These are phyloP conservation scores for Coemansia biformis DNA, from an alignment of 192 early-diverging fungal species.

Conservation along the genomic window DNA sequence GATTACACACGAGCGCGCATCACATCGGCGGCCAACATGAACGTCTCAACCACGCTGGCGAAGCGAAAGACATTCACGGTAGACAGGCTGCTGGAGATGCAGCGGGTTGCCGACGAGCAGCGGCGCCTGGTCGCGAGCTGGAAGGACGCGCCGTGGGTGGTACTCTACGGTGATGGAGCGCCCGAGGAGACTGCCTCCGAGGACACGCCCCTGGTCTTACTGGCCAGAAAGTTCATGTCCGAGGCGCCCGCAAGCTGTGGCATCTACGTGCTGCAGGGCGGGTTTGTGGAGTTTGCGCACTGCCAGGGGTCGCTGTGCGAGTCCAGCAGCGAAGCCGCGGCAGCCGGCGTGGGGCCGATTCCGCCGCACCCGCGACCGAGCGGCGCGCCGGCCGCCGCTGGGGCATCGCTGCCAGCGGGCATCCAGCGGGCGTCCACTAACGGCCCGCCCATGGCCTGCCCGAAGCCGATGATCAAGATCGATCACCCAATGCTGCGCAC, in stretches of 20 bases:
- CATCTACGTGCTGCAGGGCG: constrained; percentile 35
- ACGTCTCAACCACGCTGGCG: constrained; percentile 67
- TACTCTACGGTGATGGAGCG: constrained; percentile 62
- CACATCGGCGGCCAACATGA: constrained; percentile 59
- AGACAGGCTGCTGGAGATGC: constrained; percentile 57
- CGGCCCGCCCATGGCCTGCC: neutral
- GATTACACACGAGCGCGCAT: constrained; percentile 55
- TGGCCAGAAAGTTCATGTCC: constrained; percentile 58
- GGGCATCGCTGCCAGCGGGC: no score
- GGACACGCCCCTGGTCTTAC: constrained; percentile 48
- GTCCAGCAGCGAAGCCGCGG: neutral
- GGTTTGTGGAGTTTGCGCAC: constrained; percentile 28
- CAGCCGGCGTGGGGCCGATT: neutral
- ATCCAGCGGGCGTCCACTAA: neutral
- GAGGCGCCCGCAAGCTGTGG: constrained; percentile 37
- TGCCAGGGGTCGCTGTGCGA: constrained; percentile 16
- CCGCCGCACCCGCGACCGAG: neutral
- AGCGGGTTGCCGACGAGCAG: constrained; percentile 52
- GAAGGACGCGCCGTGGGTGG: constrained; percentile 56
- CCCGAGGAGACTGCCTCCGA: constrained; percentile 46
- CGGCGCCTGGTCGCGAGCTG: constrained; percentile 50
- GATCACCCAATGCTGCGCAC: constrained; percentile 45
- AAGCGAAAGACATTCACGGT: constrained; percentile 60
- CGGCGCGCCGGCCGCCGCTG: no score
- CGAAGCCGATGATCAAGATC: constrained; percentile 10